Base-by-base conservation (phyloP, 2,329 filamentous ascomycete species). In the Sarocladium oryzae region DNA sequence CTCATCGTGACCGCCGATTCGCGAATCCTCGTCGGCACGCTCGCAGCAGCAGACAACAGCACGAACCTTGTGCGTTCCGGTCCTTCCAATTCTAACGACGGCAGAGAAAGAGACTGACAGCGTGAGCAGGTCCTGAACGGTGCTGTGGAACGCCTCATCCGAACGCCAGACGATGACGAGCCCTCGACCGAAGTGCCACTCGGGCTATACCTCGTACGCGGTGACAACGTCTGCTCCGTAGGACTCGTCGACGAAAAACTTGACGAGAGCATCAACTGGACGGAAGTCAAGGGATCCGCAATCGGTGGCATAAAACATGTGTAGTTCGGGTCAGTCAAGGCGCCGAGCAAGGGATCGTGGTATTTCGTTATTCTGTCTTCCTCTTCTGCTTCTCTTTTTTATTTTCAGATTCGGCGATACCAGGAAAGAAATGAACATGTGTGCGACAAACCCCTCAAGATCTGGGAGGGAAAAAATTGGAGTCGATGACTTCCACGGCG, bases 1-100 rank as follows among this genome's bases (percentile, higher is more conserved):
- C 78, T 91, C 53, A 86, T 97, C 63, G 81, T 97, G 56, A 97
- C 93, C 24, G 86, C 89, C 59, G 93, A 97, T 70, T 93, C 92
- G 49, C 85, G 92, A 61, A 95, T 89, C 43, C 73, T 92, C 20
- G 79, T 89, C 55, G 93, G 93, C 54, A 91, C 78, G 2, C 82
- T 99, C 51, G 76, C 92, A 46, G 89, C 88, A 40, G 90, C 86
- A 65, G 93, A 99, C 68, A 85, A 96, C 69, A 83, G 86, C 62
- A 97, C 93, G 58, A 99, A 99, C 69, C 74, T 99, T 56, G 82
- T 84, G 69, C 55, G 71, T 57, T 38, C 32, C 23, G 4, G 8
- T 13, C 9, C 21, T 5, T 16, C 8, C 32, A 36, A 18, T 18
- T 26, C 4, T 26, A 26, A 35, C 10, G 6, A 7, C 4, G 6